These are phyloP conservation scores for Torulaspora indica DNA, from an alignment of 805 yeast species.

Conservation along the genomic window DNA sequence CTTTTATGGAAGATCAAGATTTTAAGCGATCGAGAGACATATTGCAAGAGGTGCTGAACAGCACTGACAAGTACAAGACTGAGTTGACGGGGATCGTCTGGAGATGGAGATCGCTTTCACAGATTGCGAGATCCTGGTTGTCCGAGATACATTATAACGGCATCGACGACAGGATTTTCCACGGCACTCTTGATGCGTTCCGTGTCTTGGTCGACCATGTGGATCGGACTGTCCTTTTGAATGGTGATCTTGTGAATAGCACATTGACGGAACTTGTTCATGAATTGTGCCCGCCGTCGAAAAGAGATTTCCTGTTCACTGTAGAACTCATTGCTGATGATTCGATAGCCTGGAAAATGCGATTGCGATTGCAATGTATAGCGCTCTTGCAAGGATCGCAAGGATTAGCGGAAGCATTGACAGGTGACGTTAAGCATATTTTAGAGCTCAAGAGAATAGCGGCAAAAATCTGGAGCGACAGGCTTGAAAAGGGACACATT, in stretches of 20 bases:
- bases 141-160: conserved; percentile 13
- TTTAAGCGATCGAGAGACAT: conserved; percentile 13
- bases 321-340: conserved; percentile 3
- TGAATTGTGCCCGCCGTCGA: conserved; percentile 4
- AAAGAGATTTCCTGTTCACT: conserved; percentile 9
- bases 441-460: conserved; percentile 2
- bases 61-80: background rate
- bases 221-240: background rate
- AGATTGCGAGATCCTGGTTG: conserved; percentile 8
- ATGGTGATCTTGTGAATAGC: background rate
- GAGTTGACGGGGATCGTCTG: background rate
- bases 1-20: conserved; percentile 16
- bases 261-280: background rate
- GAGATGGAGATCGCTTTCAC: conserved; percentile 8
- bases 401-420: background rate
- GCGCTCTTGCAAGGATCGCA: background rate
- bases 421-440: background rate
- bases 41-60: conserved; percentile 1
- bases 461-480: conserved; percentile 8
- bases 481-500: conserved; percentile 4
- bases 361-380: conserved; percentile 5
- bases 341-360: conserved; percentile 5
- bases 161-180: background rate
- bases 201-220: background rate
- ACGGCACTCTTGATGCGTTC: conserved; percentile 2